Percentiles rank a stretch among this genome's conserved stretches.
phyloP scores from a whole-genome alignment of 2,329 filamentous ascomycete species.

The Arthrobotrys sphaeroides region DNA sequence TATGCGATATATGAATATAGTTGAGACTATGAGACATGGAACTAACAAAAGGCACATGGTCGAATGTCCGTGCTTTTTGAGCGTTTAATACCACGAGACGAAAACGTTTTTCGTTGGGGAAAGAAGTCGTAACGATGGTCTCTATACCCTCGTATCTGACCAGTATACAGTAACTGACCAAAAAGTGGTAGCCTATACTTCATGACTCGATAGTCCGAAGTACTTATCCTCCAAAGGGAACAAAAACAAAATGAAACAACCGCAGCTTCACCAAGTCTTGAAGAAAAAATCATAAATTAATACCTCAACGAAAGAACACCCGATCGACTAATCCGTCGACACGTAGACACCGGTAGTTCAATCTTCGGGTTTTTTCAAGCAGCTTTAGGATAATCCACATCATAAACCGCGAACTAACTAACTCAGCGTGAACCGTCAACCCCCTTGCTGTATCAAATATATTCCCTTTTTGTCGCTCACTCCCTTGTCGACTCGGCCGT shows the following conservation, averaged over 20 bases:
- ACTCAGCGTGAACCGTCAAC: neutral
- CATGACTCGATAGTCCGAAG: conserved; percentile 1
- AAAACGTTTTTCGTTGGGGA: conserved; percentile 7
- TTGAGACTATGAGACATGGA: neutral
- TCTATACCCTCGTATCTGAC: conserved; percentile 4
- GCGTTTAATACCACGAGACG: neutral
- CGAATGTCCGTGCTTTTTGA: neutral
- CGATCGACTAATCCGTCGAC: conserved; percentile 36
- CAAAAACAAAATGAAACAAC: neutral
- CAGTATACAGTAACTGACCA: neutral
- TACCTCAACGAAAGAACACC: neutral
- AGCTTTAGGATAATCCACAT: conserved; percentile 19
- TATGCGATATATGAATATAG: conserved; percentile 7
- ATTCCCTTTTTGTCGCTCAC: neutral
- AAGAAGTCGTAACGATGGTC: neutral
- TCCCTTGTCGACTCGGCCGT: neutral
- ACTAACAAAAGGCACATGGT: neutral
- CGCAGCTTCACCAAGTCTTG: conserved; percentile 2
- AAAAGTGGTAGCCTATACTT: conserved; percentile 5
- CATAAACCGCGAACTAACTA: too few species aligned
- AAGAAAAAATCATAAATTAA: neutral
- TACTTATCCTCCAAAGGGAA: neutral
- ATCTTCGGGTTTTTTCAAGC: too few species aligned
- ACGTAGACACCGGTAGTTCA: conserved; percentile 31
- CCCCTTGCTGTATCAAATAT: conserved; percentile 34